Percentiles rank a stretch among this genome's conserved stretches.
Evolutionary conservation across 805 yeast genomes (phyloP).

Genomic region (Komagataella phaffii): DNA sequence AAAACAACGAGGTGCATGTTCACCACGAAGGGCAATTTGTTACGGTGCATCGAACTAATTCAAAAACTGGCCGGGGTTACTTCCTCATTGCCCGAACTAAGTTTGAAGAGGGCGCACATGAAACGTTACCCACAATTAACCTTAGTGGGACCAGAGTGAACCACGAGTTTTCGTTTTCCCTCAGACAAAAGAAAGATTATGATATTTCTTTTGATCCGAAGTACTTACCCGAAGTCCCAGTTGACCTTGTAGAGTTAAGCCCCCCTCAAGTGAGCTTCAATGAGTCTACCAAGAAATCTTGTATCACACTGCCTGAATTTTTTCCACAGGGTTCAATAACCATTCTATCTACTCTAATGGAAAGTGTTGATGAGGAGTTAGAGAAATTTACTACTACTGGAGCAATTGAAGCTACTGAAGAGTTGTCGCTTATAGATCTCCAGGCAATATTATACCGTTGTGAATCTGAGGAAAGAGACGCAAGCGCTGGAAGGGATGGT

Average conservation of each 20-base stretch:
- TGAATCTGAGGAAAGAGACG: conserved; percentile 81
- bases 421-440: conserved; percentile 51
- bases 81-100: conserved; percentile 80
- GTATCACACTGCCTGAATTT: conserved; percentile 40
- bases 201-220: conserved; percentile 20
- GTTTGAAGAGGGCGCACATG: conserved; percentile 37
- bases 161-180: conserved; percentile 42
- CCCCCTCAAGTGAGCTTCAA: conserved; percentile 33
- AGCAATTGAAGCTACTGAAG: conserved; percentile 58
- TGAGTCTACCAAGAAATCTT: conserved; percentile 27
- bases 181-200: conserved; percentile 40
- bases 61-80: conserved; percentile 79
- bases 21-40: conserved; percentile 91
- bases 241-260: conserved; percentile 28
- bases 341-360: conserved; percentile 58
- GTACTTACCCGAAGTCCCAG: conserved; percentile 50
- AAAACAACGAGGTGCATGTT: conserved; percentile 75
- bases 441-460: conserved; percentile 66
- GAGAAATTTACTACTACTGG: conserved; percentile 63
- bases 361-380: conserved; percentile 49
- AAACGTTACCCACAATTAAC: conserved; percentile 40
- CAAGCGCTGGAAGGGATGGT: conserved; percentile 59
- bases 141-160: conserved; percentile 49
- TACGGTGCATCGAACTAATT: conserved; percentile 77
- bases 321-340: conserved; percentile 92